Conservation (phyloP, 2,329 filamentous ascomycete genomes). For the Alternaria gansuensis region DNA sequence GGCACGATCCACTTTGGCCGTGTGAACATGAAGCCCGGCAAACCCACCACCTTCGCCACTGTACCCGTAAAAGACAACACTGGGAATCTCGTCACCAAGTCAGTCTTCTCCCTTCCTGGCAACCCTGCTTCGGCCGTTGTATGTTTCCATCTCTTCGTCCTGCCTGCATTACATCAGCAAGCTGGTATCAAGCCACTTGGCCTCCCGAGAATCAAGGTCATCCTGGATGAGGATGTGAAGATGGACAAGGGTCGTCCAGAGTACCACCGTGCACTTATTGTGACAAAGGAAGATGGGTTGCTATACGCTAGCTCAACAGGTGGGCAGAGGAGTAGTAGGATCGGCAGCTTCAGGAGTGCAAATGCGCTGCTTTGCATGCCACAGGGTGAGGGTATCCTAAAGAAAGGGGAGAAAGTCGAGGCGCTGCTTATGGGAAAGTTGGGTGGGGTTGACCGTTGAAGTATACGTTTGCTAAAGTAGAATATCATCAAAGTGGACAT, state of each 20-base stretch:
- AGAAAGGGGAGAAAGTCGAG: constrained; percentile 75
- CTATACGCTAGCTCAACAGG: constrained; percentile 84
- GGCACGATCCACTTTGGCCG: constrained; percentile 96
- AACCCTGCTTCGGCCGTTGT: constrained; percentile 95
- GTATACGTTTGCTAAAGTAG: background rate
- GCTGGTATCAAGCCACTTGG: constrained; percentile 74
- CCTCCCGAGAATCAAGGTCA: constrained; percentile 75
- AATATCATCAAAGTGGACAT: background rate
- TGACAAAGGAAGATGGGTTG: constrained; percentile 68
- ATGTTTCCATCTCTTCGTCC: constrained; percentile 91
- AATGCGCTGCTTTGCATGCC: constrained; percentile 86
- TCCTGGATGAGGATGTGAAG: constrained; percentile 74
- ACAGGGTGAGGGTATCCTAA: constrained; percentile 68
- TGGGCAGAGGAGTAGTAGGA: constrained; percentile 85
- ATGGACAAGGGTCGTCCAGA: constrained; percentile 81
- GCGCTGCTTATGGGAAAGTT: constrained; percentile 75
- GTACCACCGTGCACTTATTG: constrained; percentile 86
- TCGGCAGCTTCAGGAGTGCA: constrained; percentile 86
- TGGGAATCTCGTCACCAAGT: constrained; percentile 66
- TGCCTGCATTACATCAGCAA: constrained; percentile 83
- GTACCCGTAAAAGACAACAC: constrained; percentile 70
- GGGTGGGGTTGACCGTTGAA: constrained; percentile 16
- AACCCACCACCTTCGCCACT: constrained; percentile 96
- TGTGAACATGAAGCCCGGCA: constrained; percentile 97
- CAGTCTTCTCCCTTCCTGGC: constrained; percentile 89